phyloP scores from a whole-genome alignment of 139 green algal genomes.

The Nannochloris sp. region DNA sequence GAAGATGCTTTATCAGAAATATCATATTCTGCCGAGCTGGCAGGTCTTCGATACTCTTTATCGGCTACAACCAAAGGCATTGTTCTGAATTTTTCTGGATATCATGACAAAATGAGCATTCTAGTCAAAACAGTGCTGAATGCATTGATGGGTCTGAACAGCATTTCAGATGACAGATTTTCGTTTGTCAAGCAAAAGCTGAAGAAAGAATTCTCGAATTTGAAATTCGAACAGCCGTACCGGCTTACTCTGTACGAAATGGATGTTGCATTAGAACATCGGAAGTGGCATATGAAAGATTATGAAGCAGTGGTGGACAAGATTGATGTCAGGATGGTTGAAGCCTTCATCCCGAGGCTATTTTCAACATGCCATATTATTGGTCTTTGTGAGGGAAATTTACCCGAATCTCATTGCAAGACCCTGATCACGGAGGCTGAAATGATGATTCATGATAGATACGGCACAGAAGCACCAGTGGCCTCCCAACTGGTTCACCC shows the following conservation, averaged over 20 bases:
- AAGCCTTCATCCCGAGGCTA: constrained; percentile 19
- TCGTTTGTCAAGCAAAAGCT: constrained; percentile 47
- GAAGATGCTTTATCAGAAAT: constrained; percentile 76
- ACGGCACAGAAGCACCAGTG: background rate
- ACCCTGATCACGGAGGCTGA: background rate
- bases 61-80: constrained; percentile 22
- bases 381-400: constrained; percentile 40
- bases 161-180: constrained; percentile 57
- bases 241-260: constrained; percentile 64
- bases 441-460: background rate
- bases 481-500: constrained; percentile 32
- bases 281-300: constrained; percentile 57
- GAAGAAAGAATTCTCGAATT: constrained; percentile 52
- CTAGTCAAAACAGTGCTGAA: constrained; percentile 57
- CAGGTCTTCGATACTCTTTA: constrained; percentile 51
- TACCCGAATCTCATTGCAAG: background rate
- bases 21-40: constrained; percentile 76
- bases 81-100: constrained; percentile 45
- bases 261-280: constrained; percentile 31
- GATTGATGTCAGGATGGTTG: constrained; percentile 21
- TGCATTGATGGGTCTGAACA: constrained; percentile 38
- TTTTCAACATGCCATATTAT: constrained; percentile 13
- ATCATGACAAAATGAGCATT: constrained; percentile 70
- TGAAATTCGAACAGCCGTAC: constrained; percentile 73
- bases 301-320: constrained; percentile 49